These are phyloP conservation scores for Aegilops longissima DNA, from an alignment of 176 grass and related monocot genomes.

Conservation along the genomic window DNA sequence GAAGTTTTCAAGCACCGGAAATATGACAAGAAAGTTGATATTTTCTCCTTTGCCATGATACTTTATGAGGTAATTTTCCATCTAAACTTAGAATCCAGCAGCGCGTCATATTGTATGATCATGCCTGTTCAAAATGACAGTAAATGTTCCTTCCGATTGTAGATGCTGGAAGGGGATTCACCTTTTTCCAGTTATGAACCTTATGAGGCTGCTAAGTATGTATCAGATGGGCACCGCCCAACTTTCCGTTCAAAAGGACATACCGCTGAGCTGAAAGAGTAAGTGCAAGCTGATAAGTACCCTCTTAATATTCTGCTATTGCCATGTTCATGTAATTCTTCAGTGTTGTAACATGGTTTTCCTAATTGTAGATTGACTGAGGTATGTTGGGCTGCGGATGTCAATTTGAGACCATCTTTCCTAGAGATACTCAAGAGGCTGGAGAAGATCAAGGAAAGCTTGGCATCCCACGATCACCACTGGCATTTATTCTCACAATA, in stretches of 20 bases:
- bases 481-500: slow-evolving; percentile 86
- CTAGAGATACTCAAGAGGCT: slow-evolving; percentile 94
- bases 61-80: slow-evolving; percentile 78
- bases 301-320: not conserved
- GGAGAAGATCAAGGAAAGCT: slow-evolving; percentile 78
- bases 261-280: slow-evolving; percentile 76
- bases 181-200: slow-evolving; percentile 89
- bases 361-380: slow-evolving; percentile 61
- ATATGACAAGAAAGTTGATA: slow-evolving; percentile 99
- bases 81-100: not conserved
- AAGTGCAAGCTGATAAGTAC: slow-evolving; percentile 32
- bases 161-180: slow-evolving; percentile 96
- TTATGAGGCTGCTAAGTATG: slow-evolving; percentile 92
- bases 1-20: slow-evolving; percentile 99
- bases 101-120: not conserved
- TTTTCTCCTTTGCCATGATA: slow-evolving; percentile 99
- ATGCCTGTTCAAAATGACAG: slow-evolving; percentile 15
- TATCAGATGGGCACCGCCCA: slow-evolving; percentile 82
- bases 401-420: slow-evolving; percentile 86
- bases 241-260: slow-evolving; percentile 70
- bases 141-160: slow-evolving; percentile 8
- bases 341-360: slow-evolving; percentile 22
- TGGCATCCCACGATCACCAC: slow-evolving; percentile 57
- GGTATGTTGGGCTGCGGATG: slow-evolving; percentile 72
- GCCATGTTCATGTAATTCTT: not conserved